Conservation (phyloP, 2,329 filamentous ascomycete genomes). For the Monascus ruber region DNA sequence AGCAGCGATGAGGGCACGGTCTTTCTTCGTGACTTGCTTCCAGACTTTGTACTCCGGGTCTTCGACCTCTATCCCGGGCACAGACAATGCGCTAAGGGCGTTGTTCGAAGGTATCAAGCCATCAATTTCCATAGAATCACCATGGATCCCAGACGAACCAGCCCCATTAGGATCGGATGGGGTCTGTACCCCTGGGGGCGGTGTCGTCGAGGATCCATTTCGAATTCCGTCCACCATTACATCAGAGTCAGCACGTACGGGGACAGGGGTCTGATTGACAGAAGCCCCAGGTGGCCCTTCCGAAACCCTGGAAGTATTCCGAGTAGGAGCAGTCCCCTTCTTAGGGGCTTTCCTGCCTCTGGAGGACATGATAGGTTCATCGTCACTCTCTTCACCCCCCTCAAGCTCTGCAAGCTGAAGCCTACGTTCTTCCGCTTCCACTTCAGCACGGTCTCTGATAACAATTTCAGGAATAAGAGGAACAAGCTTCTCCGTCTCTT, state of each 20-base stretch:
- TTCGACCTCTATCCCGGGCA: slow-evolving; percentile 71
- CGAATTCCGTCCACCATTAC: slow-evolving; percentile 58
- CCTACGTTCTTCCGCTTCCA: slow-evolving; percentile 73
- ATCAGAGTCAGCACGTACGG: slow-evolving; percentile 60
- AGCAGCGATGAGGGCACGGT: slow-evolving; percentile 73
- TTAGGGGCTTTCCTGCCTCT: slow-evolving; percentile 77
- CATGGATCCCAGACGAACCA: slow-evolving; percentile 53
- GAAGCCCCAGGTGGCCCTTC: slow-evolving; percentile 59
- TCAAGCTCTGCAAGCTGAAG: slow-evolving; percentile 76
- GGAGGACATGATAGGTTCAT: slow-evolving; percentile 97
- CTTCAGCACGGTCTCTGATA: slow-evolving; percentile 82
- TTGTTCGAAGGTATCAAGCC: slow-evolving; percentile 54
- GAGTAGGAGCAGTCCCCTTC: slow-evolving; percentile 51
- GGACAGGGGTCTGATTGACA: slow-evolving; percentile 38
- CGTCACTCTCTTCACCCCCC: slow-evolving; percentile 81
- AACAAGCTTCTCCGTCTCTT: slow-evolving; percentile 92
- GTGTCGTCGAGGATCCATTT: slow-evolving; percentile 69
- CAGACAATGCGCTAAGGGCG: slow-evolving; percentile 53
- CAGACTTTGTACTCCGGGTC: slow-evolving; percentile 90
- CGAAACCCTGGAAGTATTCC: slow-evolving; percentile 63
- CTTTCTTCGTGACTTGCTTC: slow-evolving; percentile 98
- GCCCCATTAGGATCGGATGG: slow-evolving; percentile 61
- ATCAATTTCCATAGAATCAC: slow-evolving; percentile 80
- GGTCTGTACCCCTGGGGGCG: slow-evolving; percentile 65
- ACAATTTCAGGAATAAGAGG: slow-evolving; percentile 87